These are phyloP conservation scores for Ustilago bromivora DNA, from an alignment of 1,284 basidiomycete genomes.

Conservation along the genomic window DNA sequence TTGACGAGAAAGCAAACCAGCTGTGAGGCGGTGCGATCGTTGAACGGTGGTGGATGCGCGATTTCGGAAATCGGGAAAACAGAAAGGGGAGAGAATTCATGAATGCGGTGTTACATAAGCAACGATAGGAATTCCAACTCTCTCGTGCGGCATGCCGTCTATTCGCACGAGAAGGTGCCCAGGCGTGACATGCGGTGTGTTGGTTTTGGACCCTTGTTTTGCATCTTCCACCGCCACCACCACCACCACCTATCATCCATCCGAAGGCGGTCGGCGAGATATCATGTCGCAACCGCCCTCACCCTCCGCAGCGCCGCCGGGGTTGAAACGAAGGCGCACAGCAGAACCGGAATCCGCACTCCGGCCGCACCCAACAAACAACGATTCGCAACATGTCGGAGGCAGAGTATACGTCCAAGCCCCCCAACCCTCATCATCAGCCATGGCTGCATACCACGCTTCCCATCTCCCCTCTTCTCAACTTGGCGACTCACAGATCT, in stretches of 20 bases:
- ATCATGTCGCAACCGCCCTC: background rate
- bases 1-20: too few relatives aligned
- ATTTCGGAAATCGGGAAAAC: background rate
- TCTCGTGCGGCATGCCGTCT: too few relatives aligned
- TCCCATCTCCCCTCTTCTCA: conserved; percentile 10
- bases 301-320: background rate
- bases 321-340: conserved; percentile 4
- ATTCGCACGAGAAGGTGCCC: too few relatives aligned
- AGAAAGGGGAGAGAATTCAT: background rate
- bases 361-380: background rate
- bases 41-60: too few relatives aligned
- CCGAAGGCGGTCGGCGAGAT: background rate
- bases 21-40: too few relatives aligned
- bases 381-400: conserved; percentile 1
- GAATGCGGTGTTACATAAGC: too few relatives aligned
- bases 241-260: background rate
- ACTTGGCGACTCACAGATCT: conserved; percentile 22
- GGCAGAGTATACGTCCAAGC: conserved; percentile 23
- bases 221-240: background rate
- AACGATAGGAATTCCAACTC: too few relatives aligned
- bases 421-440: conserved; percentile 31
- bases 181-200: background rate
- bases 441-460: conserved; percentile 27
- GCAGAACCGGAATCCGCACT: conserved; percentile 19
- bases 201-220: background rate